A percentile compares a stretch with the other conserved stretches of the same genome.
Conservation (phyloP, 2,329 filamentous ascomycete species). For the Leptographium lundbergii region DNA sequence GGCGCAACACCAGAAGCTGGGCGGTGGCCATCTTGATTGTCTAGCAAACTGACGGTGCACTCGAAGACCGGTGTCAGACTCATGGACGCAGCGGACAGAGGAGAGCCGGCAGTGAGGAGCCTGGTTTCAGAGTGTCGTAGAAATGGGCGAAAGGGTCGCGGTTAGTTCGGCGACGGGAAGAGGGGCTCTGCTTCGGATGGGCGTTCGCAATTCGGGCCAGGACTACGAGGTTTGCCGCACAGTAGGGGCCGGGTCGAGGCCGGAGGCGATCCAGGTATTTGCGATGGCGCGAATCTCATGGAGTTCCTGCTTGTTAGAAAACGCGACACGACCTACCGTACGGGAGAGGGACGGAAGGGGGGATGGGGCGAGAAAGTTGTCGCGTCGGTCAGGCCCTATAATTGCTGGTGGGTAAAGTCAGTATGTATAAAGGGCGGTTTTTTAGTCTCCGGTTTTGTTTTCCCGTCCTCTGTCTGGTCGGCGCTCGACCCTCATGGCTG, state of each 20-base stretch:
- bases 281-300: neutral
- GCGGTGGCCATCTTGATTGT: slow-evolving; percentile 42
- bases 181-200: neutral
- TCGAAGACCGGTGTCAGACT: slow-evolving; percentile 30
- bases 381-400: neutral
- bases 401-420: neutral
- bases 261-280: neutral
- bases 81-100: slow-evolving; percentile 34
- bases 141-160: neutral
- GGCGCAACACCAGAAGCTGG: slow-evolving; percentile 30
- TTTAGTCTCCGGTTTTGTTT: neutral
- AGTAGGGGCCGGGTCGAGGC: neutral
- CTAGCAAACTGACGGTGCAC: slow-evolving; percentile 27
- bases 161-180: neutral
- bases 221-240: neutral
- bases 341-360: neutral
- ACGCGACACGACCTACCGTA: neutral
- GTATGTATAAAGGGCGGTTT: neutral
- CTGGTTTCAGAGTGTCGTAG: neutral
- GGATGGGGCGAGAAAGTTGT: neutral
- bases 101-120: slow-evolving; percentile 6
- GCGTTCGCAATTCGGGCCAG: neutral
- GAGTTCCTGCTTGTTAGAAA: neutral
- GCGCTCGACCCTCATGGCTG: slow-evolving; percentile 4
- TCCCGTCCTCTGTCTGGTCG: slow-evolving; percentile 2